Percentiles rank a stretch among this genome's conserved stretches.
These are phyloP conservation scores for Monosporascus sp. DNA, from an alignment of 2,329 filamentous ascomycete genomes.

Conservation along the genomic window DNA sequence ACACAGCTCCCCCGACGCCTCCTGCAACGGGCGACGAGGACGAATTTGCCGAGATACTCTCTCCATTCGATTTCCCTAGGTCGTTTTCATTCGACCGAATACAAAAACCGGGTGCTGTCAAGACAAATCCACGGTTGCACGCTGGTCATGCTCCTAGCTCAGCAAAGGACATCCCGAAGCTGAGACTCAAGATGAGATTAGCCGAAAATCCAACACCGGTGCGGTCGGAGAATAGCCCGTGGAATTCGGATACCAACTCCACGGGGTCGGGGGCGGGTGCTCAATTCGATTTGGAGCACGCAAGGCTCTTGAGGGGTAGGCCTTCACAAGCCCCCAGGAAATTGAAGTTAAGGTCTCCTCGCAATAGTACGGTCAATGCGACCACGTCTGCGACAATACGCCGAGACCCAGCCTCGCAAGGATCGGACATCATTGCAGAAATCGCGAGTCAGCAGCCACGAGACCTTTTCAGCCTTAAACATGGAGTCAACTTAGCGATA, in stretches of 20 bases:
- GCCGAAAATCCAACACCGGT: conserved; percentile 8
- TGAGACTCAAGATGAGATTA: conserved; percentile 20
- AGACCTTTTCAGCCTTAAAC: conserved; percentile 20
- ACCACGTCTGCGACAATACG: conserved; percentile 17
- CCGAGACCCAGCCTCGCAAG: conserved; percentile 9
- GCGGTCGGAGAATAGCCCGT: conserved; percentile 4
- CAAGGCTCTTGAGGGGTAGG: conserved; percentile 1
- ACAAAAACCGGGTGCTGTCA: neutral
- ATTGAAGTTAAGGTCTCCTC: conserved; percentile 19
- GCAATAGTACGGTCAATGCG: conserved; percentile 7
- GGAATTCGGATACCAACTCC: conserved; percentile 6
- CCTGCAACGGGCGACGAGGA: conserved; percentile 17
- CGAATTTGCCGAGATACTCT: conserved; percentile 21
- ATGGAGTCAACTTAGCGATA: conserved; percentile 10
- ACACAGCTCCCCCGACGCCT: conserved; percentile 13
- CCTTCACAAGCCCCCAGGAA: conserved; percentile 10
- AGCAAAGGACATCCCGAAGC: conserved; percentile 18
- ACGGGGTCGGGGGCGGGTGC: conserved; percentile 5
- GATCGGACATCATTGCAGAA: conserved; percentile 9
- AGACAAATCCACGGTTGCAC: neutral
- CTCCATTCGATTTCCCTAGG: conserved; percentile 18
- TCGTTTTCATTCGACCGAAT: conserved; percentile 1
- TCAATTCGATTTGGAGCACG: conserved; percentile 5
- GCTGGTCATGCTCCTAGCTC: neutral
- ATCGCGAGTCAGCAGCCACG: conserved; percentile 13